These are phyloP conservation scores for Rostrohypoxylon terebratum DNA, from an alignment of 495 filamentous ascomycete species.

Conservation along the genomic window DNA sequence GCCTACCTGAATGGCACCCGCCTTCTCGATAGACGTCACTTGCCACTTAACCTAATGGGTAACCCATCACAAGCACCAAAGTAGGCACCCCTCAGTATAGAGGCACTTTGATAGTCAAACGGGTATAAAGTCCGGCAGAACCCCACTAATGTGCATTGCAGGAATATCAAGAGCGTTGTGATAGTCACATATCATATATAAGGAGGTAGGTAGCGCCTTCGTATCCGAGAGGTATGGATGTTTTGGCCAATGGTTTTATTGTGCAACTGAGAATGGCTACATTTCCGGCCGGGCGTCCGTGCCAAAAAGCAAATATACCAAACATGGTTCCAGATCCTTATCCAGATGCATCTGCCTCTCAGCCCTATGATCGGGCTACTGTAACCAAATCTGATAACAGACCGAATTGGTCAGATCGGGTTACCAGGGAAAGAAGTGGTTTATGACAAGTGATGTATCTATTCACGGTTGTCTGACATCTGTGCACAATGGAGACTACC, in stretches of 20 bases:
- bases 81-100: background rate
- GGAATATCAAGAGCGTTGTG: background rate
- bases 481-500: background rate
- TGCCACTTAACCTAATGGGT: background rate
- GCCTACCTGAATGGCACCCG: no score
- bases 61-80: background rate
- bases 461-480: background rate
- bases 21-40: background rate
- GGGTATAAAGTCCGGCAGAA: background rate
- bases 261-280: background rate
- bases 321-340: constrained; percentile 5
- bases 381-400: constrained; percentile 1
- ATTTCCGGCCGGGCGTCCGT: background rate
- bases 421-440: background rate
- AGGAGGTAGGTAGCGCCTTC: constrained; percentile 9
- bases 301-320: constrained; percentile 22
- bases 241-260: background rate
- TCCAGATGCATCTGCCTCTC: background rate
- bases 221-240: background rate
- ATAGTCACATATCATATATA: constrained; percentile 16
- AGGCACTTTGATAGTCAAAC: background rate
- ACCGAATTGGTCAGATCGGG: background rate
- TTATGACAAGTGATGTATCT: constrained; percentile 21
- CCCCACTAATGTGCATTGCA: background rate
- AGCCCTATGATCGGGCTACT: constrained; percentile 10